Evolutionary conservation across 1,139 yeast species (phyloP).

Genomic region (Debaryomyces psychrophilus): DNA sequence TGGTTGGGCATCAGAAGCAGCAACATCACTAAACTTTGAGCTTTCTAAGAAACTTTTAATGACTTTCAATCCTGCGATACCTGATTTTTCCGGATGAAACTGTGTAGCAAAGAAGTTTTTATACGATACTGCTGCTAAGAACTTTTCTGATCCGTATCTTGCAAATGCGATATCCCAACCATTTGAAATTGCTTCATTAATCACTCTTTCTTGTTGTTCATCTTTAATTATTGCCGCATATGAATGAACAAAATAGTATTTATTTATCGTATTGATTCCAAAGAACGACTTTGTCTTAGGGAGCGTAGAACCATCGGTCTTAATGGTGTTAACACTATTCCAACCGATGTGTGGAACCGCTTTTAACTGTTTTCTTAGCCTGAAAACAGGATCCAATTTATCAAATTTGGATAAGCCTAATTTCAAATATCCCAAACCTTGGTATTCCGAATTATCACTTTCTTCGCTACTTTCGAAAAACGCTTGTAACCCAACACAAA

Average conservation of each 20-base stretch:
- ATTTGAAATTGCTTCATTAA: slow-evolving; percentile 34
- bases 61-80: slow-evolving; percentile 80
- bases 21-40: slow-evolving; percentile 29
- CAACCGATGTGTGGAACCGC: slow-evolving; percentile 97
- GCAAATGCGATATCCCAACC: slow-evolving; percentile 85
- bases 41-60: slow-evolving; percentile 71
- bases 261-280: slow-evolving; percentile 63
- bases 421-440: slow-evolving; percentile 59
- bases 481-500: slow-evolving; percentile 93
- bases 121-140: slow-evolving; percentile 79
- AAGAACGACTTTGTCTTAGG: slow-evolving; percentile 43
- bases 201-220: slow-evolving; percentile 29
- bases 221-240: slow-evolving; percentile 69
- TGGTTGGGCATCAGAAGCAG: slow-evolving; percentile 23
- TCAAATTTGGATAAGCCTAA: slow-evolving; percentile 62
- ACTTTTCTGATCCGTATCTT: slow-evolving; percentile 75
- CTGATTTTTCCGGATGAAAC: slow-evolving; percentile 97
- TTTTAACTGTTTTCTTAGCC: slow-evolving; percentile 39
- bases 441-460: slow-evolving; percentile 50
- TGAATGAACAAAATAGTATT: slow-evolving; percentile 94
- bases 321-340: slow-evolving; percentile 53
- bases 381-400: slow-evolving; percentile 39
- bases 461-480: slow-evolving; percentile 78
- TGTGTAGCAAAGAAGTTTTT: slow-evolving; percentile 91
- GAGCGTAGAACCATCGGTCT: slow-evolving; percentile 20